Evolutionary conservation across 441 rosid genomes (phyloP).

Genomic region (Manihot esculenta): DNA sequence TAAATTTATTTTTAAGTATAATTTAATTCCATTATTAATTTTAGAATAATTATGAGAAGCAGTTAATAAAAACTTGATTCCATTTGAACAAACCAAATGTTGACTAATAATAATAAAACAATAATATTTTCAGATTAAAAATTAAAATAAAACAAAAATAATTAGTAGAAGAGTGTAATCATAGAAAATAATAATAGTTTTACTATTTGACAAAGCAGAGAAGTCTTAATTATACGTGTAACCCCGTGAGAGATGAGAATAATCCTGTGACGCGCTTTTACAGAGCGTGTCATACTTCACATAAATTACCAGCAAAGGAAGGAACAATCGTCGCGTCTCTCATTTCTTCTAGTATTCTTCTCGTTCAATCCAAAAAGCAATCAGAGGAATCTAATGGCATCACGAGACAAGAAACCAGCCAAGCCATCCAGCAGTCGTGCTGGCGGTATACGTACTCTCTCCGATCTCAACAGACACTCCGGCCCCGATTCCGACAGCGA

Average conservation of each 20-base stretch:
- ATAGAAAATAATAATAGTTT: background rate
- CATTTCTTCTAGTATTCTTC: background rate
- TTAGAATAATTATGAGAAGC: no score
- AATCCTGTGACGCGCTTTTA: background rate
- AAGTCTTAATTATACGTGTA: background rate
- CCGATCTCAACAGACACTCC: slow-evolving; percentile 80
- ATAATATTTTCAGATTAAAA: no score
- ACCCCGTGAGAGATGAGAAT: background rate
- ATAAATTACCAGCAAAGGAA: no score
- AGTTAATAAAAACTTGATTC: no score
- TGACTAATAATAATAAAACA: no score
- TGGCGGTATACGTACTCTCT: slow-evolving; percentile 73
- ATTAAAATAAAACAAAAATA: no score
- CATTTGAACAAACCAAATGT: no score
- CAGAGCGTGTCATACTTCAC: background rate
- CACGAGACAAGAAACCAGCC: slow-evolving; percentile 74
- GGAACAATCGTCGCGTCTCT: background rate
- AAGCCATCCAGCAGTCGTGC: slow-evolving; percentile 59
- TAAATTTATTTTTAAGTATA: no score
- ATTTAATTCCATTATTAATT: no score
- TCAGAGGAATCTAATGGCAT: slow-evolving; percentile 45
- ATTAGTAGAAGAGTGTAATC: background rate
- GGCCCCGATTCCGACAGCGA: slow-evolving; percentile 88
- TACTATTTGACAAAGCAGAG: background rate
- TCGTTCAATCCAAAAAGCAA: background rate